Percentiles rank a stretch among this genome's conserved stretches.
Conservation (phyloP, 345 rosid species). For the Gossypium ekmanianum region DNA sequence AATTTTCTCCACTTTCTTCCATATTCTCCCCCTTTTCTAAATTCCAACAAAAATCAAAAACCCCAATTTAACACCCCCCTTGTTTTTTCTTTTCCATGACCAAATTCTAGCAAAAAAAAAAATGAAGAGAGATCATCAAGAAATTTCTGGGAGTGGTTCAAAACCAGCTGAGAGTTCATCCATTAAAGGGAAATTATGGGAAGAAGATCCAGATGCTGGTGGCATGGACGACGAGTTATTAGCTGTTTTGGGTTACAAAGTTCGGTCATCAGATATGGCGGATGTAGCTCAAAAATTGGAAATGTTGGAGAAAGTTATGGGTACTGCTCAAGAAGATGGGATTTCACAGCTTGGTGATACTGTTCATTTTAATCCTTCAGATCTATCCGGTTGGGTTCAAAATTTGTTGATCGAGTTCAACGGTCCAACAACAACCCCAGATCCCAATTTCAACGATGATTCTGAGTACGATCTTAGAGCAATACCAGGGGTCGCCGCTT, state of each 20-base stretch:
- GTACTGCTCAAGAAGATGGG: slow-evolving; percentile 57
- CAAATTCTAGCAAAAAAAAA: background rate
- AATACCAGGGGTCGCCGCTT: slow-evolving; percentile 69
- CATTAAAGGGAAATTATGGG: slow-evolving; percentile 40
- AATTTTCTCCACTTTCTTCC: slow-evolving; percentile 9
- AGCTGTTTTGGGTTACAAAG: slow-evolving; percentile 78
- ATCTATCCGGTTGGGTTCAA: slow-evolving; percentile 67
- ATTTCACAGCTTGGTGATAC: slow-evolving; percentile 55
- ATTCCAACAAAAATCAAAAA: slow-evolving; percentile 8
- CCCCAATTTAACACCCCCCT: background rate
- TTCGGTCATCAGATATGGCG: slow-evolving; percentile 77
- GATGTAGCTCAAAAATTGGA: slow-evolving; percentile 87
- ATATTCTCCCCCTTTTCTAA: slow-evolving; percentile 12
- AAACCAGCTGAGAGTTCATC: slow-evolving; percentile 23
- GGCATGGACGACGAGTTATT: slow-evolving; percentile 92
- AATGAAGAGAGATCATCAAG: slow-evolving; percentile 58
- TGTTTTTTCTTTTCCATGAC: background rate
- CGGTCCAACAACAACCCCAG: slow-evolving; percentile 8
- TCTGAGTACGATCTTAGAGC: slow-evolving; percentile 76
- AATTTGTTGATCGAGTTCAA: slow-evolving; percentile 64
- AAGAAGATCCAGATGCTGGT: slow-evolving; percentile 49
- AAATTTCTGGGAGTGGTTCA: slow-evolving; percentile 21
- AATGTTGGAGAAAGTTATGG: slow-evolving; percentile 78
- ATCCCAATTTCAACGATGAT: slow-evolving; percentile 33
- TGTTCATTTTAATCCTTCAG: slow-evolving; percentile 76